Evolutionary conservation across 495 filamentous ascomycete species (phyloP), one percentile per base, ranked within the genome.

Genomic region (Aspergillus baeticus): DNA sequence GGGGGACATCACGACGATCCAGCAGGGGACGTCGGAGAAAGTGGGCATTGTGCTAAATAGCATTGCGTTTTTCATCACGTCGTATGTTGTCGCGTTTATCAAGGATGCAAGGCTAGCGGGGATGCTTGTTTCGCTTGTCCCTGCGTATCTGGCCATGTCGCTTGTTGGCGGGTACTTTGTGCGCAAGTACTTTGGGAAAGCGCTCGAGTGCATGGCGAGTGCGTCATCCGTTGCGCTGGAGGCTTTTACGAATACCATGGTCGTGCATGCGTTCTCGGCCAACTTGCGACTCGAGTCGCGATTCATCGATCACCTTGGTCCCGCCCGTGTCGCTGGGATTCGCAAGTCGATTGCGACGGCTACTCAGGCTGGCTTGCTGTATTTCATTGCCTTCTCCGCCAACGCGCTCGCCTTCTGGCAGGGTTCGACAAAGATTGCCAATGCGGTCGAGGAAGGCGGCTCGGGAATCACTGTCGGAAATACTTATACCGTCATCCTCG

Each of bases 341-440:
- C 83, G 82, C 44, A 88, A 87, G 62, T 81, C 82, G 2, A 55
- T 75, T 8, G 77, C 78, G 0, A 71, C 77, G 22, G 85, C 81
- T 2, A 62, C 79, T 3, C 82, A 86, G 55, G 73, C 82, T 11
- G 84, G 85, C 1, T 58, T 83, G 14, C 67, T 88, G 7, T 88
- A 85, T 58, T 87, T 88, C 51, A 78, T 86, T 58, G 82, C 80
- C 5, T 86, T 83, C 61, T 76, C 81, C 8, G 81, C 81, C 2
- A 86, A 86, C 61, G 84, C 79, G 7, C 66, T 88, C 13, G 84
- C 85, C 8, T 87, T 84, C 57, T 88, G 82, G 83, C 80, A 87
- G 57, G 85, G 84, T 15, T 79, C 80, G 42, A 68, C 68, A 36
- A 74, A 77, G 50, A 82, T 86, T 57, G 77, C 79, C 11, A 63